phyloP scores from a whole-genome alignment of 139 green algal species.

The Coccomyxa sp. region DNA sequence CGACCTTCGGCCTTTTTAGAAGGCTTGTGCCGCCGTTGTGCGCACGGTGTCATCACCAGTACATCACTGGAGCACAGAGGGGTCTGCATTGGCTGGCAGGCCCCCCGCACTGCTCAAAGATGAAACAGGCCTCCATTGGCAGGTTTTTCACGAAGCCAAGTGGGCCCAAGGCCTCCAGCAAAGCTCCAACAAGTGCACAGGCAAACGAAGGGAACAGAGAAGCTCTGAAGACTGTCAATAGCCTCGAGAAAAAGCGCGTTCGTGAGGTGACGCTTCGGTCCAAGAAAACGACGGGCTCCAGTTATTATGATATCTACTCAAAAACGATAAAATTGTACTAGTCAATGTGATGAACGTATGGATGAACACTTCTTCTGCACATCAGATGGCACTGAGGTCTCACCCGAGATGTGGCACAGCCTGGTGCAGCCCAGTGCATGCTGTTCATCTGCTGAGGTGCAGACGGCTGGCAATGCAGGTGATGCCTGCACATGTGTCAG shows the following conservation, averaged over 20 bases:
- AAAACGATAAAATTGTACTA: too few relatives aligned
- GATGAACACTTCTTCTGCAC: neutral
- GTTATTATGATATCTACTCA: neutral
- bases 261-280: neutral
- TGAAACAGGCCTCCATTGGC: constrained; percentile 3
- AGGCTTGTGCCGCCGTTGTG: neutral
- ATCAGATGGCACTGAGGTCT: neutral
- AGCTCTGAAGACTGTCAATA: neutral
- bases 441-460: neutral
- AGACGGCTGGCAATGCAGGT: too few relatives aligned
- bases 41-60: neutral
- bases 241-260: neutral
- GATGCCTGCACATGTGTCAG: too few relatives aligned
- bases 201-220: neutral
- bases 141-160: neutral
- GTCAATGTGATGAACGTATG: neutral
- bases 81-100: neutral
- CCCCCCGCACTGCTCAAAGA: neutral
- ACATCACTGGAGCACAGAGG: neutral
- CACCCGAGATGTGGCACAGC: neutral
- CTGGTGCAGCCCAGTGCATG: neutral
- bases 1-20: neutral
- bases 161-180: neutral
- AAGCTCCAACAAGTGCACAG: neutral
- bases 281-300: neutral